Percentiles rank a stretch among this genome's conserved stretches.
Conservation (phyloP, 176 grass and related monocot genomes). For the Triticum dicoccoides region DNA sequence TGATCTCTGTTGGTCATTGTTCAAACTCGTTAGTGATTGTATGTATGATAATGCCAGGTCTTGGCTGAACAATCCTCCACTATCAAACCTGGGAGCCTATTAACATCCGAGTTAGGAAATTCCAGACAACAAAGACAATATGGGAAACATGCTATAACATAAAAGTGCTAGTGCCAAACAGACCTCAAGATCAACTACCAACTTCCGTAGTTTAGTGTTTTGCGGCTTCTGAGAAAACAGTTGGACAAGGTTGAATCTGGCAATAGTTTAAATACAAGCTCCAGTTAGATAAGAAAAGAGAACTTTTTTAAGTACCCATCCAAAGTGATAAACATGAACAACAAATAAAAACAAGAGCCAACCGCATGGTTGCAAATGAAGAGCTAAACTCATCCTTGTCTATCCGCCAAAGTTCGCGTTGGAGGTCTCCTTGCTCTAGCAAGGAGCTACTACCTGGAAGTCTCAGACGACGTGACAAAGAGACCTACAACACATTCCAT, state of each 20-base stretch:
- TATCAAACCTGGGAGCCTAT: slow-evolving; percentile 94
- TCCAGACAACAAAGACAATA: slow-evolving; percentile 16
- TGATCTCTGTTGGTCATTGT: slow-evolving; percentile 83
- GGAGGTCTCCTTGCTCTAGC: slow-evolving; percentile 51
- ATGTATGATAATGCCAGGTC: slow-evolving; percentile 89
- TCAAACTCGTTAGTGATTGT: slow-evolving; percentile 65
- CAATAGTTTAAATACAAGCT: slow-evolving; percentile 23
- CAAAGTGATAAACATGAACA: not conserved
- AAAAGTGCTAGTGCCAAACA: slow-evolving; percentile 7
- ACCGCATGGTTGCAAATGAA: slow-evolving; percentile 94
- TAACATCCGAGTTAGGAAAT: slow-evolving; percentile 36
- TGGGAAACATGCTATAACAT: slow-evolving; percentile 4
- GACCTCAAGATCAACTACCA: slow-evolving; percentile 91
- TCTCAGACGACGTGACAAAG: slow-evolving; percentile 67
- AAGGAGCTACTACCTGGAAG: slow-evolving; percentile 67
- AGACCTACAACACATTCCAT: slow-evolving; percentile 55
- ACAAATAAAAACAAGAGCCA: slow-evolving; percentile 26
- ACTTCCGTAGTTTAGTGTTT: slow-evolving; percentile 59
- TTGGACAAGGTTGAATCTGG: slow-evolving; percentile 77
- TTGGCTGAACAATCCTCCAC: slow-evolving; percentile 81
- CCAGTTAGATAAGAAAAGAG: slow-evolving; percentile 25
- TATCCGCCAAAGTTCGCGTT: slow-evolving; percentile 71
- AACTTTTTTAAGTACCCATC: not conserved
- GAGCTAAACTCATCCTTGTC: slow-evolving; percentile 86
- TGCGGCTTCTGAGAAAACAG: slow-evolving; percentile 71